Evolutionary conservation across 2,329 filamentous ascomycete species (phyloP), one percentile per base, ranked within the genome.

Genomic region (Elsinoe australis): DNA sequence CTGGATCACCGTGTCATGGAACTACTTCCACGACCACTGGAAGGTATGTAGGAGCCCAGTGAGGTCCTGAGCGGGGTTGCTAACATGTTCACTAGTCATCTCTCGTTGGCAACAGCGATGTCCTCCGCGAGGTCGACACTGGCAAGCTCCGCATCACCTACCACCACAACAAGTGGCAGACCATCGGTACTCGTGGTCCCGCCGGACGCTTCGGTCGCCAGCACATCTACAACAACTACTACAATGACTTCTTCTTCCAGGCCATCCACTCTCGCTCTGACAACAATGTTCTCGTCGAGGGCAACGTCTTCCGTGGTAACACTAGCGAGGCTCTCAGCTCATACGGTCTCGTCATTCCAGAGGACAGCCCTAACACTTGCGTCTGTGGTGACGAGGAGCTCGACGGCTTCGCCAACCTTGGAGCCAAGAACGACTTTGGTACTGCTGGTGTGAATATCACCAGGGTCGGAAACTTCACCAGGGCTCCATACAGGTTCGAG

Each of bases 321-420:
- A 74, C 72, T 0, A 61, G 60, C 10, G 71, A 74, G 52, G 72
- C 75, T 0, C 57, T 77, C 18, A 73, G 67, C 54, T 76, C 74
- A 0, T 75, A 77, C 45, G 74, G 74, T 0, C 61, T 76, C 0
- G 74, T 77, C 1, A 72, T 78, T n/a, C 75, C 75, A 0, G 64
- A 69, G 36, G 74, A 77, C 51, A 72, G 69, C 34, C 74, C 74
- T 0, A 78, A 78, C 51, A 76, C 72, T 0, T 70, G 68, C 51
- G 65, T 68, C 1, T 73, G 72, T 8, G 74, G 74, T 1, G 75
- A 78, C 39, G 68, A 69, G 54, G 74, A 77, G 56, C 61, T 76
- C 19, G 74, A 77, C 53, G 74, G 74, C 0, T 78, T 65, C 56
- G 73, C 71, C 3, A 78, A 77, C 51, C 60, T 76, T 12, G 74